Base-by-base conservation (phyloP, 768 basidiomycete species). In the Termitomyces bulborhizus region DNA sequence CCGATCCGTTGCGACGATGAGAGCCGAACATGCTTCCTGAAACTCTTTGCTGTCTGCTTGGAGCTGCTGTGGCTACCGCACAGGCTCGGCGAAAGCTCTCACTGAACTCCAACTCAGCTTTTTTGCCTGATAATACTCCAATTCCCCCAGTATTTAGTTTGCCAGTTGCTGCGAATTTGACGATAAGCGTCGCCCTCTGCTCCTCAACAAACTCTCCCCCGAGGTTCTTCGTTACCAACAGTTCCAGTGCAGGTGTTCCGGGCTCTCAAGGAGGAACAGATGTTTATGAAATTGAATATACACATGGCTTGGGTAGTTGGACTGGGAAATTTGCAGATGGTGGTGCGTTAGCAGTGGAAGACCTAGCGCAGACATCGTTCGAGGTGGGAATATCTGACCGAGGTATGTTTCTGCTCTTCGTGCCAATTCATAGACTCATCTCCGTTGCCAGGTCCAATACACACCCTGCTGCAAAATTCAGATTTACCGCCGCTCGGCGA, bases 401-500 rank as follows among this genome's bases (percentile, higher is more conserved):
- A 51, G 72, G 78, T 76, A 57, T 51, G 68, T 48, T 16, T 34
- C 29, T 21, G 16, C 55, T 3, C 16, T 24, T 18, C 6, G 11
- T n/a, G 15, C n/a, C 13, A 46, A 46, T 46, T 16, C 12, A 37
- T 21, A 4, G 4, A 36, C 43, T 37, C 9, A 58, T 47, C 26
- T 43, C 44, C 39, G 29, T 40, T 31, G 11, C 8, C 41, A 85
- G 83, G 59, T 11, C 74, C 81, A 16, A 68, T 85, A 46, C 84
- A 85, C 60, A 63, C 75, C 56, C 54, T 68, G 5, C 62, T 80
- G 11, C 54, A 67, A 16, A 60, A 31, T 48, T 46, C 53, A 40
- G 59, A 61, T 9, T 62, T 77, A 0, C 88, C 88, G 1, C 67
- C 87, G 6, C 69, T 91, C 1, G 88, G 86, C 3, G 90, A 93